Percentiles rank a stretch among this genome's conserved stretches.
Conservation (phyloP, 441 rosid species). For the Raphanus hybrid region DNA sequence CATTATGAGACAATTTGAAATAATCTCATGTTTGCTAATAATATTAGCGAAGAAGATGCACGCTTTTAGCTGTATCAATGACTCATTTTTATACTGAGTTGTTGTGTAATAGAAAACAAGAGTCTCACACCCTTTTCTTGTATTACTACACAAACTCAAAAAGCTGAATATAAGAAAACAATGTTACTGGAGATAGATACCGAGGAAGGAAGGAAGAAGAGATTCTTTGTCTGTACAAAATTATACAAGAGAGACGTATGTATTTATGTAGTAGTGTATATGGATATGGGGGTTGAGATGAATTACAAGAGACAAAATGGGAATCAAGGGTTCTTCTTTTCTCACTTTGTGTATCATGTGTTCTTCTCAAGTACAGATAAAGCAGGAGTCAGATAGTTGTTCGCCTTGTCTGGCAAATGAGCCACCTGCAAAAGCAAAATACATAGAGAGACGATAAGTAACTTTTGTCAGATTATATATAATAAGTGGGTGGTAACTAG, state of each 20-base stretch:
- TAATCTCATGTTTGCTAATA: not conserved
- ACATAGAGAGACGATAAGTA: no score
- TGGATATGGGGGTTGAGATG: constrained; percentile 30
- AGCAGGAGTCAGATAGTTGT: constrained; percentile 95
- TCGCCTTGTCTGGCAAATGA: constrained; percentile 97
- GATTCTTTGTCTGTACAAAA: constrained; percentile 35
- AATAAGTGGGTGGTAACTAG: no score
- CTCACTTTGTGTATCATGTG: constrained; percentile 51
- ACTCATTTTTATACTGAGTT: not conserved
- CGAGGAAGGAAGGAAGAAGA: not conserved
- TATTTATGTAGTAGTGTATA: not conserved
- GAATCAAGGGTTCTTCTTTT: not conserved
- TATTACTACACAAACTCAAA: constrained; percentile 10
- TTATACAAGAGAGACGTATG: constrained; percentile 36
- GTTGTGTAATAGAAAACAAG: constrained; percentile 2
- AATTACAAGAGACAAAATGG: constrained; percentile 18
- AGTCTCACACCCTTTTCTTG: not conserved
- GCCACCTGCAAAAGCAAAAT: constrained; percentile 71
- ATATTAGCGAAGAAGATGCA: not conserved
- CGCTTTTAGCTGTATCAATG: not conserved
- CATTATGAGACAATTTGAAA: not conserved
- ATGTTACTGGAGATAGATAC: constrained; percentile 23
- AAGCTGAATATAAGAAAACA: constrained; percentile 20
- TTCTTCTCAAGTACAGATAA: constrained; percentile 86
- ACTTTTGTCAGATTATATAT: no score